Evolutionary conservation across 1,284 basidiomycete species (phyloP).

Genomic region (Cutaneotrichosporon dermatis): DNA sequence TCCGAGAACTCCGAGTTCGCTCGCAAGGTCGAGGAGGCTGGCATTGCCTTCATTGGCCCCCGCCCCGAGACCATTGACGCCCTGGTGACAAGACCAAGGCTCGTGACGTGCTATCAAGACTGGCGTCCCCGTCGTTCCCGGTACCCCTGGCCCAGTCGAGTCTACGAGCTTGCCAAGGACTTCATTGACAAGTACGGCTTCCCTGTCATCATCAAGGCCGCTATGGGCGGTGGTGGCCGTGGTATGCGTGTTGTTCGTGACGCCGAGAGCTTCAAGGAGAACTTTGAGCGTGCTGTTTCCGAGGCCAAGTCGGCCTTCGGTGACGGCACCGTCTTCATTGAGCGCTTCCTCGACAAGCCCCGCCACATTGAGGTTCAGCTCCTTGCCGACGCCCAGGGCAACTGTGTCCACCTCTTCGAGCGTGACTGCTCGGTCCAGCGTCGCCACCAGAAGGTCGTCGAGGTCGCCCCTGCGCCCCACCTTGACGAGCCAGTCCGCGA

Average conservation of each 20-base stretch:
- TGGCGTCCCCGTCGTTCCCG: slow-evolving; percentile 93
- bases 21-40: slow-evolving; percentile 92
- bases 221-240: slow-evolving; percentile 96
- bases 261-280: slow-evolving; percentile 80
- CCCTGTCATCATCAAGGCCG: slow-evolving; percentile 96
- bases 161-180: slow-evolving; percentile 74
- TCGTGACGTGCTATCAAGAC: slow-evolving; percentile 71
- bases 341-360: slow-evolving; percentile 93
- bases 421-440: slow-evolving; percentile 98
- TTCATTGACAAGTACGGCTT: slow-evolving; percentile 96
- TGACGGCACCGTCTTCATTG: slow-evolving; percentile 97
- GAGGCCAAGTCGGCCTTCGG: slow-evolving; percentile 97
- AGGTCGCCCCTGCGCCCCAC: slow-evolving; percentile 94
- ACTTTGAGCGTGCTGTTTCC: slow-evolving; percentile 88
- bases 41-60: slow-evolving; percentile 95
- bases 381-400: slow-evolving; percentile 83
- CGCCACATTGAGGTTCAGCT: slow-evolving; percentile 97
- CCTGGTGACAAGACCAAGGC: slow-evolving; percentile 98
- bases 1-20: slow-evolving; percentile 97
- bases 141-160: slow-evolving; percentile 89
- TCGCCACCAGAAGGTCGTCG: slow-evolving; percentile 97
- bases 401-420: slow-evolving; percentile 95
- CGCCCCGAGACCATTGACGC: slow-evolving; percentile 95
- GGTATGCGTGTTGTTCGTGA: slow-evolving; percentile 98
- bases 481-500: slow-evolving; percentile 86